Evolutionary conservation across 2,329 filamentous ascomycete genomes (phyloP).

Genomic region (Pestalotiopsis sp.): DNA sequence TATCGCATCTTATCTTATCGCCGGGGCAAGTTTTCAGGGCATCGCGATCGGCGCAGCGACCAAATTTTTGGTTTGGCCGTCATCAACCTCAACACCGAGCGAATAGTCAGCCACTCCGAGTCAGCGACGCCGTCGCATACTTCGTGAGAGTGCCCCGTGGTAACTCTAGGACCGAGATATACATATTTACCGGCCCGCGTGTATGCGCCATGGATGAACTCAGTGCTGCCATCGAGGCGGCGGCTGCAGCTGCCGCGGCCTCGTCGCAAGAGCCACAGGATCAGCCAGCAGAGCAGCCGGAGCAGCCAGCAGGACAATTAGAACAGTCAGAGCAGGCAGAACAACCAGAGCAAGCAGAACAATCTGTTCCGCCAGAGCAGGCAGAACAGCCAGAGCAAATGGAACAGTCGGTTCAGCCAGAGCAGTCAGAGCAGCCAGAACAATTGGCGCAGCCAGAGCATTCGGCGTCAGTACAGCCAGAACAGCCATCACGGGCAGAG

Average conservation of each 20-base stretch:
- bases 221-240: slow-evolving; percentile 11
- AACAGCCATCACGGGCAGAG: background rate
- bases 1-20: slow-evolving; percentile 11
- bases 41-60: slow-evolving; percentile 15
- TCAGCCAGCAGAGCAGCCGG: background rate
- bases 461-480: background rate
- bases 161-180: slow-evolving; percentile 2
- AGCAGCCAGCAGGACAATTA: no score
- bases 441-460: background rate
- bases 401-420: no score
- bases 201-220: slow-evolving; percentile 14
- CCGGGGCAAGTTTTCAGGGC: slow-evolving; percentile 19
- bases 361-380: background rate
- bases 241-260: slow-evolving; percentile 1
- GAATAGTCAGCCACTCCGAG: background rate
- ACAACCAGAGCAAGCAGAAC: background rate
- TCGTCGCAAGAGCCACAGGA: background rate
- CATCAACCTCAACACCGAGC: slow-evolving; percentile 4
- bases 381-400: background rate
- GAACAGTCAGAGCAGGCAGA: background rate
- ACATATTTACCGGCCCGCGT: background rate
- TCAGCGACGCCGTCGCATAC: slow-evolving; percentile 10
- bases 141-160: slow-evolving; percentile 2
- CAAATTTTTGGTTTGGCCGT: slow-evolving; percentile 16
- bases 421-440: no score